These are phyloP conservation scores for Fragilariopsis cylindrus DNA, from an alignment of 108 stramenopile genomes.

Conservation along the genomic window DNA sequence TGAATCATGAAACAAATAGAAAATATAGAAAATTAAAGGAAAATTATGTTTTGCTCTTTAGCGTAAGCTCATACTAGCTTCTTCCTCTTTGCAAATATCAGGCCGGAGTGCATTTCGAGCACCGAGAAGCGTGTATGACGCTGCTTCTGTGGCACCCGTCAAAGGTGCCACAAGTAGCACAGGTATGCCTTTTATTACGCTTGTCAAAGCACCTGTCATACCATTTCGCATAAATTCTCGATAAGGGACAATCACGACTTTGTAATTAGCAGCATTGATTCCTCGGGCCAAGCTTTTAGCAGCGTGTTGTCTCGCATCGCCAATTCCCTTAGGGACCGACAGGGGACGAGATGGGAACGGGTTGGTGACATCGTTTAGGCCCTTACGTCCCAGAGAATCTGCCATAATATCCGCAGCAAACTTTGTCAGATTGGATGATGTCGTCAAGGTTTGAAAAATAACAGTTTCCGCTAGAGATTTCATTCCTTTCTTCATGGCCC, in stretches of 20 bases:
- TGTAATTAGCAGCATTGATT: slow-evolving; percentile 78
- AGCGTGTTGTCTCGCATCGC: slow-evolving; percentile 55
- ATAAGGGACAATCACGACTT: slow-evolving; percentile 72
- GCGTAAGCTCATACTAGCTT: slow-evolving; percentile 30
- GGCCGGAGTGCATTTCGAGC: slow-evolving; percentile 81
- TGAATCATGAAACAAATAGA: slow-evolving; percentile 1
- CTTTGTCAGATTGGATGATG: slow-evolving; percentile 59
- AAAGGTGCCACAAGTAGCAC: slow-evolving; percentile 72
- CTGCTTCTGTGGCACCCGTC: slow-evolving; percentile 77
- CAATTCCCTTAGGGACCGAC: slow-evolving; percentile 43
- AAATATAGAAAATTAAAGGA: neutral
- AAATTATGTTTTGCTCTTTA: slow-evolving; percentile 1
- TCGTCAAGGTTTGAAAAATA: slow-evolving; percentile 66
- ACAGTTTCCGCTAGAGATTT: slow-evolving; percentile 68
- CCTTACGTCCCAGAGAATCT: slow-evolving; percentile 18
- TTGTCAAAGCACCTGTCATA: slow-evolving; percentile 58
- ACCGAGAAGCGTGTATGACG: slow-evolving; percentile 78
- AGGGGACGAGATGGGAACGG: slow-evolving; percentile 61
- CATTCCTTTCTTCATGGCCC: slow-evolving; percentile 60
- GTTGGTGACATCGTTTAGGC: slow-evolving; percentile 20
- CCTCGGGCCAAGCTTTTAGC: slow-evolving; percentile 68
- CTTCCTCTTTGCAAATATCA: slow-evolving; percentile 80
- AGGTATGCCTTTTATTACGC: slow-evolving; percentile 74
- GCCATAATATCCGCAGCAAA: slow-evolving; percentile 61
- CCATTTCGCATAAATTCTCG: slow-evolving; percentile 69